Conservation (phyloP, 805 yeast species). For the Starmerella lactis-condensi region DNA sequence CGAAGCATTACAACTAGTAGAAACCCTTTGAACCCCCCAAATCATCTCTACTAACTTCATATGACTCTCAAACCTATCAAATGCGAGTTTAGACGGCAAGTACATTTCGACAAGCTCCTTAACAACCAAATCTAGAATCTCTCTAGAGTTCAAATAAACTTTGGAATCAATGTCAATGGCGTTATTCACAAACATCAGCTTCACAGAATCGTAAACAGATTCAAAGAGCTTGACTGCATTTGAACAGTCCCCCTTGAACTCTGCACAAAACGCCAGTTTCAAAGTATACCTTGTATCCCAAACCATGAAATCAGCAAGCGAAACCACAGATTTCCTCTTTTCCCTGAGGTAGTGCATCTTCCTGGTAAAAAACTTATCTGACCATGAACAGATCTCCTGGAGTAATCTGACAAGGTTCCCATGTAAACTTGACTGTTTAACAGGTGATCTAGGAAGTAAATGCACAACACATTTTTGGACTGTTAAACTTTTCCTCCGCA, state of each 20-base stretch:
- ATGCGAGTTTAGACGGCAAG: conserved; percentile 33
- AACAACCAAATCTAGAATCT: conserved; percentile 39
- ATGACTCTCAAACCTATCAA: conserved; percentile 48
- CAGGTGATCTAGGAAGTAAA: too few relatives aligned
- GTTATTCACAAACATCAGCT: conserved; percentile 24
- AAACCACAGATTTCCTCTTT: conserved; percentile 12
- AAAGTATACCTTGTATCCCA: conserved; percentile 36
- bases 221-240: conserved; percentile 34
- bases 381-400: too few relatives aligned
- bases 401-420: too few relatives aligned
- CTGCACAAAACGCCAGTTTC: conserved; percentile 34
- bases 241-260: conserved; percentile 32
- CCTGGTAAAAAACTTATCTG: conserved; percentile 27
- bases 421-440: too few relatives aligned
- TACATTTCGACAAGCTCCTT: conserved; percentile 45
- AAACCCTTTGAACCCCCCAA: conserved; percentile 13
- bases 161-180: conserved; percentile 4
- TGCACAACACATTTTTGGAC: too few relatives aligned
- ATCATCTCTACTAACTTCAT: conserved; percentile 32
- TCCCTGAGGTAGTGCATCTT: conserved; percentile 12
- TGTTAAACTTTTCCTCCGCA: too few relatives aligned
- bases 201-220: conserved; percentile 33
- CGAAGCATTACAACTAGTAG: conserved; percentile 12
- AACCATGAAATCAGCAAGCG: conserved; percentile 18
- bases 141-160: conserved; percentile 12